Evolutionary conservation across 2,329 filamentous ascomycete species (phyloP).

Genomic region (Zymoseptoria passerinii): DNA sequence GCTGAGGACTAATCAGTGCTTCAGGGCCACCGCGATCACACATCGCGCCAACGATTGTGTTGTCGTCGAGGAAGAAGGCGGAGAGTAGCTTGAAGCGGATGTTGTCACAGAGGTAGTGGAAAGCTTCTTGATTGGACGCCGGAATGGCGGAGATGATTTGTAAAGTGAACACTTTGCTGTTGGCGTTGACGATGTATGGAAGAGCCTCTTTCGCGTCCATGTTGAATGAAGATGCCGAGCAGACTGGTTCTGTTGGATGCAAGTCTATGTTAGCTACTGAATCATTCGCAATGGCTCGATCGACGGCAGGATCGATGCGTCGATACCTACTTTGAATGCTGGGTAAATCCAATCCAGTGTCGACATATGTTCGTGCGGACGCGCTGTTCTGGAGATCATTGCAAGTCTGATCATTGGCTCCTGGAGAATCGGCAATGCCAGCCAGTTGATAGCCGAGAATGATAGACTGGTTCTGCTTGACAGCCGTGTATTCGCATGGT

Average conservation of each 20-base stretch:
- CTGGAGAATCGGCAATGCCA: slow-evolving; percentile 14
- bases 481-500: slow-evolving; percentile 5
- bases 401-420: slow-evolving; percentile 18
- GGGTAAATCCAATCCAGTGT: slow-evolving; percentile 12
- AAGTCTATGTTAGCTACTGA: neutral
- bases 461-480: slow-evolving; percentile 18
- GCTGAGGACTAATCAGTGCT: slow-evolving; percentile 3
- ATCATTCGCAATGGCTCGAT: neutral
- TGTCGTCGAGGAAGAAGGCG: slow-evolving; percentile 17
- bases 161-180: slow-evolving; percentile 19
- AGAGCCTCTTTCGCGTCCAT: slow-evolving; percentile 15
- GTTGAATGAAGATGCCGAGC: slow-evolving; percentile 7
- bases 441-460: slow-evolving; percentile 26
- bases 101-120: slow-evolving; percentile 21
- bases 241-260: slow-evolving; percentile 11
- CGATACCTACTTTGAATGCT: slow-evolving; percentile 12
- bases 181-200: slow-evolving; percentile 13
- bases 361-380: slow-evolving; percentile 9
- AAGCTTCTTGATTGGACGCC: slow-evolving; percentile 8
- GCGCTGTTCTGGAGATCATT: slow-evolving; percentile 14
- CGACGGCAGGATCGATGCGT: neutral
- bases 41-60: slow-evolving; percentile 13
- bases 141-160: slow-evolving; percentile 20
- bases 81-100: slow-evolving; percentile 18
- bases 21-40: slow-evolving; percentile 11